A percentile compares a stretch with the other conserved stretches of the same genome.
phyloP scores from a whole-genome alignment of 768 basidiomycete genomes.

The Xerocomellus amylosporus region DNA sequence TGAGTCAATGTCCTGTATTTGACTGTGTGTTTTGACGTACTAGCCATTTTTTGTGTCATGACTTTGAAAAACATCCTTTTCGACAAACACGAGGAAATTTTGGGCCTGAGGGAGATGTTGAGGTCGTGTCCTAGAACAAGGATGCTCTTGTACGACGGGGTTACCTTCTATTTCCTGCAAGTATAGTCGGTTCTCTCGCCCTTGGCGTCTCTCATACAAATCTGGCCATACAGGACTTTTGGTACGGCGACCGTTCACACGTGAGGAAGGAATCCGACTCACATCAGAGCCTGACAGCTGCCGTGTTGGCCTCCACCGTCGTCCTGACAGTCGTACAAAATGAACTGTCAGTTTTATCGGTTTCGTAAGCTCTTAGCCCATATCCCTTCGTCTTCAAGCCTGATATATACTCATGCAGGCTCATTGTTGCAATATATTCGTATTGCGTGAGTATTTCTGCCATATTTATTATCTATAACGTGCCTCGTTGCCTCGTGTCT shows the following conservation, averaged over 20 bases:
- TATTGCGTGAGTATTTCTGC: constrained; percentile 18
- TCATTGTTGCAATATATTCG: constrained; percentile 16
- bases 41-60: constrained; percentile 18
- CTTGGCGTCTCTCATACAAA: background rate
- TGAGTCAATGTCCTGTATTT: background rate
- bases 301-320: constrained; percentile 17
- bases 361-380: constrained; percentile 10
- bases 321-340: constrained; percentile 13
- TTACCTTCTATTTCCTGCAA: constrained; percentile 19
- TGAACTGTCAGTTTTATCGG: constrained; percentile 7
- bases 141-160: constrained; percentile 10
- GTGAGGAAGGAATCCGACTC: background rate
- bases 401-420: constrained; percentile 11
- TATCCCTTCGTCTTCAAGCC: background rate
- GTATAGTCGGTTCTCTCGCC: background rate
- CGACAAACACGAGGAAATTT: background rate
- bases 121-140: background rate
- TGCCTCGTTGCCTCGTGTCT: background rate
- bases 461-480: background rate
- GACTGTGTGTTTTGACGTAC: background rate
- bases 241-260: constrained; percentile 1
- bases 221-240: constrained; percentile 13
- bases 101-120: background rate
- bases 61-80: constrained; percentile 14
- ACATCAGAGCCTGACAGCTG: background rate